These are phyloP conservation scores for Solanum tacnaense DNA, from an alignment of 257 asterid genomes.

Conservation along the genomic window DNA sequence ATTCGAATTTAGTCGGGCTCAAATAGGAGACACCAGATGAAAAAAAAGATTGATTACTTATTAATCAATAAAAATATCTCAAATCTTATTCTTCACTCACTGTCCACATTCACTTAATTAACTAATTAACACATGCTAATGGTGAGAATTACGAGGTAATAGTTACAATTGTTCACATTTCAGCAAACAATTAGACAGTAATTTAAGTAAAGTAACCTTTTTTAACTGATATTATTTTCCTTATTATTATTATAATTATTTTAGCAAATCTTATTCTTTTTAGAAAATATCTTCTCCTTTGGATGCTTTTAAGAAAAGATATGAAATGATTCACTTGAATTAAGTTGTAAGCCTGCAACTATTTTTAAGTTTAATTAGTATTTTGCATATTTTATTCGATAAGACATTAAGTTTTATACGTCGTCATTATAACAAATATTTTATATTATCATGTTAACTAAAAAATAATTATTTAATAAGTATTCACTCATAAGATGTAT, in stretches of 20 bases:
- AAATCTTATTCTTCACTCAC: neutral
- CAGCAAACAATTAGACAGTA: neutral
- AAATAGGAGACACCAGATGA: no score
- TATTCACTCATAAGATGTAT: no score
- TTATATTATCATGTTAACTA: neutral
- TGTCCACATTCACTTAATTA: neutral
- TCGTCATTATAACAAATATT: neutral
- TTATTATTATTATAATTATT: neutral
- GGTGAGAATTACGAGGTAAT: slow-evolving; percentile 1
- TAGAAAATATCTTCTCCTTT: neutral
- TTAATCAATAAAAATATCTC: neutral
- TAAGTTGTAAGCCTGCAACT: neutral
- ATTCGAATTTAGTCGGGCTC: no score
- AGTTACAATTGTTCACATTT: neutral
- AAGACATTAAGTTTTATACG: neutral
- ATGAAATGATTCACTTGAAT: neutral
- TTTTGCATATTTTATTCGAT: neutral
- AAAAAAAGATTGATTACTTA: neutral
- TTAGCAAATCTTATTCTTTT: neutral
- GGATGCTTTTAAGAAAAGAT: neutral
- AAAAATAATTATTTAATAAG: no score
- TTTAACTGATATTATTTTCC: neutral
- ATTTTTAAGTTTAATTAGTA: neutral
- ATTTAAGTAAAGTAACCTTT: neutral
- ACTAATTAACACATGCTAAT: neutral